Conservation (phyloP, 2,329 filamentous ascomycete species). For the Alternaria ethzedia region DNA sequence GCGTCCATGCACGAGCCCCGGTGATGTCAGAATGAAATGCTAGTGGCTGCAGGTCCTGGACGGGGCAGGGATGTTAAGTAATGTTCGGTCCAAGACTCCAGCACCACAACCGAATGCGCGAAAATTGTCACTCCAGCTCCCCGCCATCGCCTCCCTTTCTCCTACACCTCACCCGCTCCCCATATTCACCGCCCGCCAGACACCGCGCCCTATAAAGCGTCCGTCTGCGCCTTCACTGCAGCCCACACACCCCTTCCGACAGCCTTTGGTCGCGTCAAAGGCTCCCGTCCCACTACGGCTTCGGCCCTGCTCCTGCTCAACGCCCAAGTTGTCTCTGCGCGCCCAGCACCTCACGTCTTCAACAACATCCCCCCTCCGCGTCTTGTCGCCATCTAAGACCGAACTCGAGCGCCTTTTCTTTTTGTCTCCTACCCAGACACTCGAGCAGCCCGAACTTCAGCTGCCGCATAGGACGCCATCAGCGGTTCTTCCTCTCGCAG, state of each 20-base stretch:
- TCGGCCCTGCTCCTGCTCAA: constrained; percentile 51
- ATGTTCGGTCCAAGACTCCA: constrained; percentile 13
- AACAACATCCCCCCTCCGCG: constrained; percentile 57
- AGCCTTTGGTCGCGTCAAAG: constrained; percentile 54
- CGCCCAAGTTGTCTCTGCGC: constrained; percentile 56
- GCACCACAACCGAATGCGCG: constrained; percentile 24
- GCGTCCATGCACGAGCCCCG: constrained; percentile 1
- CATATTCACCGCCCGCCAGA: constrained; percentile 13
- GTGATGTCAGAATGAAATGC: constrained; percentile 13
- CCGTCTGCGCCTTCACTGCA: constrained; percentile 17
- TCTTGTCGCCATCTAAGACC: constrained; percentile 42
- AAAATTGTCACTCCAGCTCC: constrained; percentile 33
- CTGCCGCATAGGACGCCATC: constrained; percentile 99
- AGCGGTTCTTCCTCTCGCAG: constrained; percentile 98
- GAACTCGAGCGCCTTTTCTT: constrained; percentile 54
- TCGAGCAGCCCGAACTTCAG: constrained; percentile 72
- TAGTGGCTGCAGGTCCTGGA: constrained; percentile 13
- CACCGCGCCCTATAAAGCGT: constrained; percentile 14
- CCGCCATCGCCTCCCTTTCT: constrained; percentile 17
- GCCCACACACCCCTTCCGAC: constrained; percentile 21
- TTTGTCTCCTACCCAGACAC: constrained; percentile 52
- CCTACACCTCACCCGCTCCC: constrained; percentile 12
- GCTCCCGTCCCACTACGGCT: constrained; percentile 52
- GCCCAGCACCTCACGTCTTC: constrained; percentile 56
- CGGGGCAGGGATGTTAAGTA: constrained; percentile 18